Evolutionary conservation across 2,329 filamentous ascomycete genomes (phyloP).

Genomic region (Rhinocladiella similis): DNA sequence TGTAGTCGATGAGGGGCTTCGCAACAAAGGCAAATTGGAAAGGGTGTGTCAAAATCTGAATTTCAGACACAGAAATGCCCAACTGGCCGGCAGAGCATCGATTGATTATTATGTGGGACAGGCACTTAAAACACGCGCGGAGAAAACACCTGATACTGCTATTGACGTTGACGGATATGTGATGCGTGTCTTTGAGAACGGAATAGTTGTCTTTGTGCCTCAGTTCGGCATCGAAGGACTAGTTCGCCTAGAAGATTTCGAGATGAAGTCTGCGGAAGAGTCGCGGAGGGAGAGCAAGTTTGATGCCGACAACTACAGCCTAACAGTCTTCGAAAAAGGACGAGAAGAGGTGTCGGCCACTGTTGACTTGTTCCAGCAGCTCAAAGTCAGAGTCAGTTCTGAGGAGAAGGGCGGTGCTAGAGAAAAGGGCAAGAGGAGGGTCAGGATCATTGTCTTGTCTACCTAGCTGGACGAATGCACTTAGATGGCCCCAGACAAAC

Average conservation of each 20-base stretch:
- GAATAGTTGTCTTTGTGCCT: slow-evolving; percentile 94
- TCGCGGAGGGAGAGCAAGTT: slow-evolving; percentile 70
- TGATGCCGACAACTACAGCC: slow-evolving; percentile 80
- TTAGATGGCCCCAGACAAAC: too few species aligned
- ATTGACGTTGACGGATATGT: slow-evolving; percentile 89
- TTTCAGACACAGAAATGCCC: slow-evolving; percentile 91
- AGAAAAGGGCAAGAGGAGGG: slow-evolving; percentile 85
- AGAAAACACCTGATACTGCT: slow-evolving; percentile 42
- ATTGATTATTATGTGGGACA: slow-evolving; percentile 99
- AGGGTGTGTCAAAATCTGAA: slow-evolving; percentile 98
- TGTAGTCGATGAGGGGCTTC: slow-evolving; percentile 75
- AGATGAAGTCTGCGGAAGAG: slow-evolving; percentile 54
- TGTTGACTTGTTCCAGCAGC: slow-evolving; percentile 89
- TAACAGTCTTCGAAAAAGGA: slow-evolving; percentile 61
- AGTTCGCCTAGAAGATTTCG: slow-evolving; percentile 81
- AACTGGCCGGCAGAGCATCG: slow-evolving; percentile 88
- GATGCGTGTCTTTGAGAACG: slow-evolving; percentile 96
- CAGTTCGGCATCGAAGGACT: slow-evolving; percentile 93
- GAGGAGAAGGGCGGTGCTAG: slow-evolving; percentile 74
- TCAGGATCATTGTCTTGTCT: slow-evolving; percentile 43
- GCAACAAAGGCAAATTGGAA: slow-evolving; percentile 81
- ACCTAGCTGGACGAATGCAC: background rate
- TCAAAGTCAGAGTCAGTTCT: slow-evolving; percentile 84
- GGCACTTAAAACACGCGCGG: slow-evolving; percentile 74
- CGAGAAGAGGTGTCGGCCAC: slow-evolving; percentile 54